Percentiles rank a stretch among this genome's conserved stretches.
phyloP scores from a whole-genome alignment of 768 basidiomycete species.

The Mrakia blollopis region DNA sequence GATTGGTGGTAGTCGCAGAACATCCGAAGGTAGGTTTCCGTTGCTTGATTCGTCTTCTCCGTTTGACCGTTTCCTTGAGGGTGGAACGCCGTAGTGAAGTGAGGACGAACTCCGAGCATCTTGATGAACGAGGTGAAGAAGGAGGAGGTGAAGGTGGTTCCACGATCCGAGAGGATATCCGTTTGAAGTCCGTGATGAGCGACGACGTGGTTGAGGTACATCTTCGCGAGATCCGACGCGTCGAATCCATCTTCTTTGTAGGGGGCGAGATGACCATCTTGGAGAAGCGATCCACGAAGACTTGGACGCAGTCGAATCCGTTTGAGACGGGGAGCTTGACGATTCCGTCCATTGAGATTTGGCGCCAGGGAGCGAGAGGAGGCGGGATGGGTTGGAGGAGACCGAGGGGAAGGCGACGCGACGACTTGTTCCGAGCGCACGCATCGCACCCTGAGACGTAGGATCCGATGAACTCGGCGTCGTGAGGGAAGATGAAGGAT shows the following conservation, averaged over 20 bases:
- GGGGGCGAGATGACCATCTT: slow-evolving; percentile 13
- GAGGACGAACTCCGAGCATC: too few relatives aligned
- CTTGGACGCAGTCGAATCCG: slow-evolving; percentile 19
- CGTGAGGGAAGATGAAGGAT: slow-evolving; percentile 9
- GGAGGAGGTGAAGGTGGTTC: too few relatives aligned
- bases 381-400: slow-evolving; percentile 15
- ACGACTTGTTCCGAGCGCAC: slow-evolving; percentile 5
- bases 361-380: slow-evolving; percentile 7
- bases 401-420: slow-evolving; percentile 12
- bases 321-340: slow-evolving; percentile 16
- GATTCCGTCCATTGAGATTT: slow-evolving; percentile 17
- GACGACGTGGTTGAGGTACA: too few relatives aligned
- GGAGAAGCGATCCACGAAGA: slow-evolving; percentile 18
- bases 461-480: background rate
- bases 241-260: slow-evolving; percentile 6
- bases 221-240: slow-evolving; percentile 36
- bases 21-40: slow-evolving; percentile 47
- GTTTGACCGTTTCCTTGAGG: too few relatives aligned
- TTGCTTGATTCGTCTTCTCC: slow-evolving; percentile 47
- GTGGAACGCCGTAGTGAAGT: too few relatives aligned
- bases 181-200: too few relatives aligned
- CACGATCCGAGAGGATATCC: too few relatives aligned
- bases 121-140: too few relatives aligned
- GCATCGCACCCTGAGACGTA: slow-evolving; percentile 7
- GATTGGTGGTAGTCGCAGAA: slow-evolving; percentile 45